These are phyloP conservation scores for Pyrenophora seminiperda DNA, from an alignment of 2,329 filamentous ascomycete species.

Conservation along the genomic window DNA sequence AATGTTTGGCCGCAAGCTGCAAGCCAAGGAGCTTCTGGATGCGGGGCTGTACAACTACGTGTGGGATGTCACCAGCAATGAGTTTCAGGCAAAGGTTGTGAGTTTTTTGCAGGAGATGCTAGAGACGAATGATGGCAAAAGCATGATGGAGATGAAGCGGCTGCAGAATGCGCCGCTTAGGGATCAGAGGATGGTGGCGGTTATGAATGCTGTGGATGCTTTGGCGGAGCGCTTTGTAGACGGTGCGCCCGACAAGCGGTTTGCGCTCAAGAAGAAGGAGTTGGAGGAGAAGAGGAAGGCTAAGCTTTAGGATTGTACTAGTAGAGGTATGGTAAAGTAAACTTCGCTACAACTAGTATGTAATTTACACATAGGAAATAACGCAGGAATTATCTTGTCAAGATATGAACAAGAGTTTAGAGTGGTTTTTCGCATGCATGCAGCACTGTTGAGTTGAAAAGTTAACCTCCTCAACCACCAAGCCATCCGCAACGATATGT, in stretches of 20 bases:
- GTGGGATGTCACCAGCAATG: constrained; percentile 48
- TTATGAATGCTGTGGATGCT: constrained; percentile 56
- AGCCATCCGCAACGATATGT: not conserved
- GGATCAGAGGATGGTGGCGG: constrained; percentile 53
- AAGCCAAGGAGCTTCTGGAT: constrained; percentile 50
- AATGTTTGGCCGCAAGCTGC: constrained; percentile 57
- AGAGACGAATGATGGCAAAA: constrained; percentile 55
- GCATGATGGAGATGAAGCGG: constrained; percentile 60
- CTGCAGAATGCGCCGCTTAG: constrained; percentile 55
- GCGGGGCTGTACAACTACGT: constrained; percentile 56
- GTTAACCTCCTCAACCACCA: not conserved
- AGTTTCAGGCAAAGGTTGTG: constrained; percentile 51
- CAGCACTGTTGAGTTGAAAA: not conserved
- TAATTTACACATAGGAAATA: not conserved
- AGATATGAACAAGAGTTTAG: not conserved
- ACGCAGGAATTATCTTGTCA: too few species aligned
- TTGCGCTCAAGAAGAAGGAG: constrained; percentile 49
- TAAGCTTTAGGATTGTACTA: constrained; percentile 35
- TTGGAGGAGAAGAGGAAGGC: constrained; percentile 43
- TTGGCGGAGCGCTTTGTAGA: constrained; percentile 57
- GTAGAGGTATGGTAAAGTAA: not conserved
- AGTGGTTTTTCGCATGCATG: not conserved
- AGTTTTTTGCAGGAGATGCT: constrained; percentile 53
- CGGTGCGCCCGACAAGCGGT: constrained; percentile 53
- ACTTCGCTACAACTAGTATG: too few species aligned